phyloP scores from a whole-genome alignment of 2,329 filamentous ascomycete species.

The Triangularia verruculosa region DNA sequence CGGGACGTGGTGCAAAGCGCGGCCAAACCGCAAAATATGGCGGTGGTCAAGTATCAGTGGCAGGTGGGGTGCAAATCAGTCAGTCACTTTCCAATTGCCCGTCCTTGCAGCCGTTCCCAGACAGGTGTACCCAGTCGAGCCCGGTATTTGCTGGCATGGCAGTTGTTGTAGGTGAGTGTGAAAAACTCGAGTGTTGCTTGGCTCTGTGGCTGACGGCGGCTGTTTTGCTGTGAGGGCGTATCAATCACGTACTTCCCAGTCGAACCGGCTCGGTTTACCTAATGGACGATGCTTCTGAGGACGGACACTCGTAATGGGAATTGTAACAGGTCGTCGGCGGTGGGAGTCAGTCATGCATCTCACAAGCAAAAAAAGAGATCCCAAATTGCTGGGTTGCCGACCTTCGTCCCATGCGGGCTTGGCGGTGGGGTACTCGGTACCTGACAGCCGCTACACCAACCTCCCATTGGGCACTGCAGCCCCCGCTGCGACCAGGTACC shows the following conservation, averaged over 20 bases:
- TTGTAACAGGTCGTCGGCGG: too few relatives aligned
- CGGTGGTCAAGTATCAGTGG: background rate
- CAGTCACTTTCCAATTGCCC: conserved; percentile 1
- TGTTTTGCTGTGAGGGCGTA: background rate
- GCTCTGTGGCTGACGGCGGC: background rate
- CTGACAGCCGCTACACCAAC: conserved; percentile 2
- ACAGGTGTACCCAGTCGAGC: conserved; percentile 1
- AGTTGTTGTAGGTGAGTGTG: background rate
- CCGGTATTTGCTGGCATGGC: background rate
- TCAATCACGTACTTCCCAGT: background rate
- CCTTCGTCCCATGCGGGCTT: background rate
- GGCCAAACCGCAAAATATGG: background rate
- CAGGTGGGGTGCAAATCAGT: conserved; percentile 7
- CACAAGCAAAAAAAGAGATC: background rate
- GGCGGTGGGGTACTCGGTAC: conserved; percentile 7
- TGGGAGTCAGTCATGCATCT: background rate
- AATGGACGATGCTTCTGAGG: background rate
- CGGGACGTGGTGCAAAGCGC: background rate
- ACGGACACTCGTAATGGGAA: background rate
- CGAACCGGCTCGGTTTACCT: background rate
- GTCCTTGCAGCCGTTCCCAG: conserved; percentile 1
- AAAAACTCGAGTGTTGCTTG: background rate
- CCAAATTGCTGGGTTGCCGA: background rate
- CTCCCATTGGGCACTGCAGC: background rate
- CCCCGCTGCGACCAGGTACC: conserved; percentile 6